These are phyloP conservation scores for Schwanniomyces pseudopolymorphus DNA, from an alignment of 805 yeast genomes.

Conservation along the genomic window DNA sequence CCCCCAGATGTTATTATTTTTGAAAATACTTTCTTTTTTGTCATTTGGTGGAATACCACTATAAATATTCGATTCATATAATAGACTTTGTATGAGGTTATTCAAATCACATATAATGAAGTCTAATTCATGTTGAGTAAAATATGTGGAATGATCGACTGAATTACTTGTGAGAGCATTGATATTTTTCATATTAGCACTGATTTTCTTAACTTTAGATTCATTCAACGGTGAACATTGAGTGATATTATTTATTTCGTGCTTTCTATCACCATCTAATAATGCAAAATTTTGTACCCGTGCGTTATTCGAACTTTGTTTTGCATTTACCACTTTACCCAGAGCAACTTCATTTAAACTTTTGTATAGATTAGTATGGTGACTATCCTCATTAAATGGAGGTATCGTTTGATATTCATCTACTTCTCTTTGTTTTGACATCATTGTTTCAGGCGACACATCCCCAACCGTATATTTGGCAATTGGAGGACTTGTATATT, in stretches of 20 bases:
- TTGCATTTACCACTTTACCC: neutral
- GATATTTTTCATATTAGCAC: neutral
- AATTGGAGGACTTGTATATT: no score
- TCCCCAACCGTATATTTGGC: no score
- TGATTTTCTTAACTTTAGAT: neutral
- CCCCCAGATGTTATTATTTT: neutral
- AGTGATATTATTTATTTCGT: neutral
- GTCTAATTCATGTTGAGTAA: constrained; percentile 30
- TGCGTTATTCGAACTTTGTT: neutral
- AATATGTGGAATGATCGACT: neutral
- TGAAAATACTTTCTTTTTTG: neutral
- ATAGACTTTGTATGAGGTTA: constrained; percentile 37
- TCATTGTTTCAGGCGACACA: no score
- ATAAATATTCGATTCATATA: constrained; percentile 31
- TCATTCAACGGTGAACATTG: neutral
- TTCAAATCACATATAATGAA: constrained; percentile 39
- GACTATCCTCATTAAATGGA: no score
- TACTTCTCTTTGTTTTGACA: no score
- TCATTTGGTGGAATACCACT: neutral
- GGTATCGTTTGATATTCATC: no score
- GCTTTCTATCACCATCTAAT: neutral
- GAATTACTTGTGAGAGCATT: neutral
- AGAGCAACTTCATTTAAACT: neutral
- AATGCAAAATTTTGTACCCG: neutral
- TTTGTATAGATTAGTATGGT: no score